Conservation (phyloP, 108 stramenopile species). For the Skeletonema marinoi region DNA sequence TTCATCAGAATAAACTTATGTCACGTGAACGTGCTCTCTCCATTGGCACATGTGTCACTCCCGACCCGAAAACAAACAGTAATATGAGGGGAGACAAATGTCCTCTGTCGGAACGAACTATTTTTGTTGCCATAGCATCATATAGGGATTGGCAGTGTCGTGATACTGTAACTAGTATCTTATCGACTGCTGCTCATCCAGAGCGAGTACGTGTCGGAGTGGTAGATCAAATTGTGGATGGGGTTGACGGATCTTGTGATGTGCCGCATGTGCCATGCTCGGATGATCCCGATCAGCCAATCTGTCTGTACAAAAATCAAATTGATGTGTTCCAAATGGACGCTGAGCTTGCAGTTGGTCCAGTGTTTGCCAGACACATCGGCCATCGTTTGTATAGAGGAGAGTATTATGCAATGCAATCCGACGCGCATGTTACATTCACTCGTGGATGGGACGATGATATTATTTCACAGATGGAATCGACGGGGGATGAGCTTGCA, state of each 20-base stretch:
- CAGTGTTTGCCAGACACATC: slow-evolving; percentile 60
- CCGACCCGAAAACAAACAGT: slow-evolving; percentile 32
- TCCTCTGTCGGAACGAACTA: slow-evolving; percentile 38
- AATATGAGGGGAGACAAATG: slow-evolving; percentile 43
- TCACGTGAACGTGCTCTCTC: slow-evolving; percentile 49
- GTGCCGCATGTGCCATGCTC: slow-evolving; percentile 38
- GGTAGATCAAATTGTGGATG: slow-evolving; percentile 52
- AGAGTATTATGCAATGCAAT: slow-evolving; percentile 82
- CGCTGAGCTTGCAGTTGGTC: slow-evolving; percentile 55
- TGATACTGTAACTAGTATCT: slow-evolving; percentile 69
- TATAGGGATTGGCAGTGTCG: slow-evolving; percentile 55
- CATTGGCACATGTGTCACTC: slow-evolving; percentile 45
- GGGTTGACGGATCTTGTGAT: slow-evolving; percentile 49
- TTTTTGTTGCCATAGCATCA: slow-evolving; percentile 54
- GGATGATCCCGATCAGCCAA: slow-evolving; percentile 37
- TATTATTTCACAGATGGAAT: slow-evolving; percentile 56
- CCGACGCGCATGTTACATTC: slow-evolving; percentile 82
- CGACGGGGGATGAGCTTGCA: slow-evolving; percentile 69
- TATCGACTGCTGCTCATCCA: slow-evolving; percentile 64
- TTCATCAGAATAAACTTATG: slow-evolving; percentile 52
- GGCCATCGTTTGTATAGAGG: slow-evolving; percentile 60
- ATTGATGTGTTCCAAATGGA: slow-evolving; percentile 57
- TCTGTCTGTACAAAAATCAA: slow-evolving; percentile 47
- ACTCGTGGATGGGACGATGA: slow-evolving; percentile 70
- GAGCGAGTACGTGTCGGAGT: slow-evolving; percentile 65